Evolutionary conservation across 192 early-diverging fungal genomes (phyloP).

Genomic region (Geranomyces michiganensis): DNA sequence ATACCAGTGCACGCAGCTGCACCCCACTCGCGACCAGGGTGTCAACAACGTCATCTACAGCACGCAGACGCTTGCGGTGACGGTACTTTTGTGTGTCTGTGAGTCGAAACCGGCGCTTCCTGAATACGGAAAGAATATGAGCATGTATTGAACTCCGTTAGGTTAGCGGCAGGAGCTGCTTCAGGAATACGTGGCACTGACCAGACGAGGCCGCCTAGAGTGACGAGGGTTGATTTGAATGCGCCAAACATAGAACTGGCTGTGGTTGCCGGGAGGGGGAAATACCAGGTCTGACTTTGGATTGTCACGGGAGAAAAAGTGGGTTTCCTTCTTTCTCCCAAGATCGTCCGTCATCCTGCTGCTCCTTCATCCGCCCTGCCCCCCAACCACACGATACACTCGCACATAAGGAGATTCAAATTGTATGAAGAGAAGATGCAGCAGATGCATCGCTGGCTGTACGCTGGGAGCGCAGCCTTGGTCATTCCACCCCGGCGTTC

Average conservation of each 20-base stretch:
- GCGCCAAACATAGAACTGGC: slow-evolving; percentile 42
- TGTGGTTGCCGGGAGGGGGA: not conserved
- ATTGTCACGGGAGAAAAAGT: no score
- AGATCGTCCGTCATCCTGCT: no score
- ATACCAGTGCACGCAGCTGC: slow-evolving; percentile 48
- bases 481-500: no score
- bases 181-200: not conserved
- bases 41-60: slow-evolving; percentile 53
- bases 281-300: no score
- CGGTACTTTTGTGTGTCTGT: slow-evolving; percentile 55
- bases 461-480: no score
- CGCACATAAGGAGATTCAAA: no score
- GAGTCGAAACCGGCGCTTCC: slow-evolving; percentile 53
- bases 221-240: slow-evolving; percentile 30
- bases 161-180: not conserved
- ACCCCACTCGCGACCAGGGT: slow-evolving; percentile 50
- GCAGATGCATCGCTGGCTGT: no score
- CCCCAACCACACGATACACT: no score
- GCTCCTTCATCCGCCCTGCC: no score
- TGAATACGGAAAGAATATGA: slow-evolving; percentile 14
- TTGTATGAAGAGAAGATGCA: no score
- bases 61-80: slow-evolving; percentile 48
- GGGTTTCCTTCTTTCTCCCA: no score
- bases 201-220: slow-evolving; percentile 37
- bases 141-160: not conserved